These are phyloP conservation scores for Blastobotrys persicus DNA, from an alignment of 1,139 yeast species.

Conservation along the genomic window DNA sequence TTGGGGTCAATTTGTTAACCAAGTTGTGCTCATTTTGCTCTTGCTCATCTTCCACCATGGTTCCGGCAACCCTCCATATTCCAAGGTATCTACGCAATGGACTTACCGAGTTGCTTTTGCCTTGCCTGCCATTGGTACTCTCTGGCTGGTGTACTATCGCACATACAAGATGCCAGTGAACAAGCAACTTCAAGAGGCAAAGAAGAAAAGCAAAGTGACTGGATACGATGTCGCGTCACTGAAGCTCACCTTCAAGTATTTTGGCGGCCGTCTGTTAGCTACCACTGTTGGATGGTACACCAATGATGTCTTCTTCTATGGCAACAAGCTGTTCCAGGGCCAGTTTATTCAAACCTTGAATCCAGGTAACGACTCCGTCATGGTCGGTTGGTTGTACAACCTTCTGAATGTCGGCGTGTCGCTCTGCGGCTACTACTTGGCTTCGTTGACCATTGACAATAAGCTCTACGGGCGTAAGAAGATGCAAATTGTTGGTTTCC, in stretches of 20 bases:
- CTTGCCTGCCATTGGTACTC: slow-evolving; percentile 40
- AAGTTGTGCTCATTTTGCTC: slow-evolving; percentile 38
- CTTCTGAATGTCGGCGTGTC: slow-evolving; percentile 68
- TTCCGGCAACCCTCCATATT: slow-evolving; percentile 44
- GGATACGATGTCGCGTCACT: slow-evolving; percentile 38
- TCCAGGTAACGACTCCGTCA: slow-evolving; percentile 71
- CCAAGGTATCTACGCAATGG: slow-evolving; percentile 38
- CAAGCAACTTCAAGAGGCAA: slow-evolving; percentile 30
- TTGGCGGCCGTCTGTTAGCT: slow-evolving; percentile 85
- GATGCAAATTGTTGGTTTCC: slow-evolving; percentile 58
- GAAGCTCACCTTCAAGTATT: slow-evolving; percentile 49
- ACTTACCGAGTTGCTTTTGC: slow-evolving; percentile 40
- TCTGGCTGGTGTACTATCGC: slow-evolving; percentile 42
- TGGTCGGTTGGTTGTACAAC: slow-evolving; percentile 70
- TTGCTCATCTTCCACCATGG: slow-evolving; percentile 46
- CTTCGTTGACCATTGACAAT: slow-evolving; percentile 57
- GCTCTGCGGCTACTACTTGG: slow-evolving; percentile 64
- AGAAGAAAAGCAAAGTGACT: slow-evolving; percentile 37
- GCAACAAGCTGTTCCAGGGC: slow-evolving; percentile 76
- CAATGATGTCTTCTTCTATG: slow-evolving; percentile 93
- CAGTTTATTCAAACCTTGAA: slow-evolving; percentile 60
- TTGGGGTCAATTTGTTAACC: slow-evolving; percentile 45
- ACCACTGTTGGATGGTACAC: slow-evolving; percentile 97
- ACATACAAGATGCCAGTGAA: slow-evolving; percentile 41
- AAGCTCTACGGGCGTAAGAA: slow-evolving; percentile 56